Percentiles rank a stretch among this genome's conserved stretches.
These are phyloP conservation scores for Fusarium sp. DNA, from an alignment of 2,329 filamentous ascomycete species.

Conservation along the genomic window DNA sequence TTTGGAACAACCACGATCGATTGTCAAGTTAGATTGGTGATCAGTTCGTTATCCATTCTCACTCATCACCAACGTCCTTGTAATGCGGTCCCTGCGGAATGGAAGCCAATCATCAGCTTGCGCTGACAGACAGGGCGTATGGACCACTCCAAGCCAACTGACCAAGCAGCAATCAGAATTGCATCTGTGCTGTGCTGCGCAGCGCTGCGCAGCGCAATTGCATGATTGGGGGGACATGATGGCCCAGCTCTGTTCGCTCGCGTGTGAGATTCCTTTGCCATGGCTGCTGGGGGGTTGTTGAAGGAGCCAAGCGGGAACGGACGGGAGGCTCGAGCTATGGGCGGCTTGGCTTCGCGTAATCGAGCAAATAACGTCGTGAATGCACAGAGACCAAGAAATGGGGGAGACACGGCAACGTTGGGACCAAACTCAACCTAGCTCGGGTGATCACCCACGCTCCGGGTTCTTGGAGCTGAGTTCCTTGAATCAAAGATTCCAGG, in stretches of 20 bases:
- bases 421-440: slow-evolving; percentile 8
- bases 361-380: slow-evolving; percentile 23
- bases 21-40: not conserved
- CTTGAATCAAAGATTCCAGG: slow-evolving; percentile 3
- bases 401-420: slow-evolving; percentile 1
- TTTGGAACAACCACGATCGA: not conserved
- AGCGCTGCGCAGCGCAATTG: not conserved
- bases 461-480: slow-evolving; percentile 36
- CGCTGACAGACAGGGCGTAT: slow-evolving; percentile 4
- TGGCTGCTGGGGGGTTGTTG: not conserved
- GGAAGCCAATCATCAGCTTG: slow-evolving; percentile 5
- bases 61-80: slow-evolving; percentile 2
- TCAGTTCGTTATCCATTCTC: not conserved
- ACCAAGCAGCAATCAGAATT: not conserved
- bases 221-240: not conserved
- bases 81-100: not conserved
- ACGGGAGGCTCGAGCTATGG: slow-evolving; percentile 1
- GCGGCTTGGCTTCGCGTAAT: slow-evolving; percentile 22
- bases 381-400: not conserved
- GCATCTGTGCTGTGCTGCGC: not conserved
- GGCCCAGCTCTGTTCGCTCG: not conserved
- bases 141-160: not conserved
- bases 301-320: not conserved
- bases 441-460: slow-evolving; percentile 39
- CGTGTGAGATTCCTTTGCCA: not conserved